Evolutionary conservation across 169 alveolate genomes (phyloP).

Genomic region (Cryptosporidium parvum): DNA sequence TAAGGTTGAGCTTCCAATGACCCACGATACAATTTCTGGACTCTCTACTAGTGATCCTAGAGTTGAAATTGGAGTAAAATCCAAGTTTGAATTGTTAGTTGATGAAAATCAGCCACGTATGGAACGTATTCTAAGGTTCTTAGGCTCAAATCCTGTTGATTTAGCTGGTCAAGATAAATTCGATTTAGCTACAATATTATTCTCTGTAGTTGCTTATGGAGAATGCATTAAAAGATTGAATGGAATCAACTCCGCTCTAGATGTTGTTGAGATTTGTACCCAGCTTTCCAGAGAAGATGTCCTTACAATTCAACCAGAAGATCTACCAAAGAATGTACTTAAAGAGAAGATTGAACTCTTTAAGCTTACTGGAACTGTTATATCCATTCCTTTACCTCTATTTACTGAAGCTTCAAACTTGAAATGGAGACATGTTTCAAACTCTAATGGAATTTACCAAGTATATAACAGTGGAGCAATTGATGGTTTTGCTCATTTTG

Average conservation of each 20-base stretch:
- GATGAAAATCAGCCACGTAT: slow-evolving; percentile 51
- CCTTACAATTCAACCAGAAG: slow-evolving; percentile 57
- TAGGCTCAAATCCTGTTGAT: background rate
- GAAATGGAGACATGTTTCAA: slow-evolving; percentile 48
- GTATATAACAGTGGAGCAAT: slow-evolving; percentile 62
- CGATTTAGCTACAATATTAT: slow-evolving; percentile 10
- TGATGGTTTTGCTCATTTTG: slow-evolving; percentile 74
- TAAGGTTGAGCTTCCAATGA: slow-evolving; percentile 36
- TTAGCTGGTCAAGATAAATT: background rate
- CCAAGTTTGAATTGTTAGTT: slow-evolving; percentile 48
- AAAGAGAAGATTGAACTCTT: slow-evolving; percentile 41
- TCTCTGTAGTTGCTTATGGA: slow-evolving; percentile 29
- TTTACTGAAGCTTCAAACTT: slow-evolving; percentile 15
- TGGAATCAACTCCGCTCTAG: background rate
- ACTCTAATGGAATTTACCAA: slow-evolving; percentile 34
- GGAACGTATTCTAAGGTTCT: slow-evolving; percentile 33
- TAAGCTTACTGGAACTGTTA: slow-evolving; percentile 45
- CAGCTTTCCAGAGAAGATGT: slow-evolving; percentile 46
- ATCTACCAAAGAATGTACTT: slow-evolving; percentile 54
- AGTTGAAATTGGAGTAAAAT: slow-evolving; percentile 45
- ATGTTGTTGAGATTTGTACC: slow-evolving; percentile 22
- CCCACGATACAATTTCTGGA: slow-evolving; percentile 20
- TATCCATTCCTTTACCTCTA: slow-evolving; percentile 42
- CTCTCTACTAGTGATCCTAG: slow-evolving; percentile 59
- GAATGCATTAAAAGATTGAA: slow-evolving; percentile 22